A percentile compares a stretch with the other conserved stretches of the same genome.
These are phyloP conservation scores for Entophlyctis helioformis DNA, from an alignment of 192 early-diverging fungal species.

Conservation along the genomic window DNA sequence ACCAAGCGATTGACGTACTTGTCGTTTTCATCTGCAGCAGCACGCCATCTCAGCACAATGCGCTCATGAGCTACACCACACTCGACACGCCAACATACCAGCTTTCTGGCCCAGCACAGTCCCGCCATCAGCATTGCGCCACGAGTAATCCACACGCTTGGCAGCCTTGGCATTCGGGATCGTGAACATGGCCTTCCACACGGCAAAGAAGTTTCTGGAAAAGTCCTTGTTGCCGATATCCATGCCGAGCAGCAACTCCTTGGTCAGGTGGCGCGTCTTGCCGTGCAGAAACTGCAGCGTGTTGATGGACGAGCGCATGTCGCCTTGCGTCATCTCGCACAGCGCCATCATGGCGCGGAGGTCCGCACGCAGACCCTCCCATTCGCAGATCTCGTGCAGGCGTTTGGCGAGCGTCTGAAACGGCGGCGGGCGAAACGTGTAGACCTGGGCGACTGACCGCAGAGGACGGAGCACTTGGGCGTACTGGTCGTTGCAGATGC, in stretches of 20 bases:
- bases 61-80: too few relatives aligned
- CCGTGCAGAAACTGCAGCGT: conserved; percentile 56
- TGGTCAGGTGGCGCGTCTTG: conserved; percentile 10
- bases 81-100: too few relatives aligned
- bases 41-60: too few relatives aligned
- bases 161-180: conserved; percentile 8
- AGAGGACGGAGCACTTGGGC: conserved; percentile 78
- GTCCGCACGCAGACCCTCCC: conserved; percentile 63
- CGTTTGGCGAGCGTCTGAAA: conserved; percentile 54
- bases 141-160: too few relatives aligned
- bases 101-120: too few relatives aligned
- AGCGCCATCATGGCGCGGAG: conserved; percentile 62
- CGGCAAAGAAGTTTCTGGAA: conserved; percentile 58
- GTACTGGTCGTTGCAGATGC: conserved; percentile 97
- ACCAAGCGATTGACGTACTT: conserved; percentile 40
- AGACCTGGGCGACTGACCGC: conserved; percentile 60
- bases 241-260: conserved; percentile 14
- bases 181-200: conserved; percentile 76
- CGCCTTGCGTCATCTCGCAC: conserved; percentile 67
- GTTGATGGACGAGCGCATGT: conserved; percentile 81
- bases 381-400: conserved; percentile 67
- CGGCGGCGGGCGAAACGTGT: conserved; percentile 55
- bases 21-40: too few relatives aligned
- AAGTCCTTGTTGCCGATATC: conserved; percentile 71
- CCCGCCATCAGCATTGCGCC: too few relatives aligned